A percentile compares a stretch with the other conserved stretches of the same genome.
Evolutionary conservation across 2,329 filamentous ascomycete genomes (phyloP).

Genomic region (Neoarthrinium moseri): DNA sequence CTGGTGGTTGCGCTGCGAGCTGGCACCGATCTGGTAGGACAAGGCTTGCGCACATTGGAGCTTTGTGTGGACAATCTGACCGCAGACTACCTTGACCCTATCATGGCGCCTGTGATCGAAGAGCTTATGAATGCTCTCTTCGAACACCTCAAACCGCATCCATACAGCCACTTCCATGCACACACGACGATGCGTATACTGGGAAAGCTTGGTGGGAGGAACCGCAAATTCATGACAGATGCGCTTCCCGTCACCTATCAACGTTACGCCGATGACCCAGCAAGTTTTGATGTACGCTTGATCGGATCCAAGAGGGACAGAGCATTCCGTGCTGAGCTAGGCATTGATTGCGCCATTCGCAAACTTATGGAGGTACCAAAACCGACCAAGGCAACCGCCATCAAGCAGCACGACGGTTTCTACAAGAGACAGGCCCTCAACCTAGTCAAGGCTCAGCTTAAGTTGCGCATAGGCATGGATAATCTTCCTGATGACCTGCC

Average conservation of each 20-base stretch:
- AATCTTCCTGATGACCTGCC: slow-evolving; percentile 86
- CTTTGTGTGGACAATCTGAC: slow-evolving; percentile 98
- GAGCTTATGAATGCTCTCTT: slow-evolving; percentile 97
- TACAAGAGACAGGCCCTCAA: slow-evolving; percentile 94
- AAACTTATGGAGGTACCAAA: slow-evolving; percentile 83
- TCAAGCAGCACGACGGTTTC: slow-evolving; percentile 70
- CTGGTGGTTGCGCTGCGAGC: slow-evolving; percentile 92
- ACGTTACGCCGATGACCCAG: slow-evolving; percentile 80
- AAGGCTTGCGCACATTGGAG: slow-evolving; percentile 89
- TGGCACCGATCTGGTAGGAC: slow-evolving; percentile 89
- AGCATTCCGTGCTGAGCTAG: slow-evolving; percentile 82
- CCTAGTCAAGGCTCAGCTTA: slow-evolving; percentile 83
- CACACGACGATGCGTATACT: slow-evolving; percentile 98
- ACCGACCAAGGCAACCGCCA: slow-evolving; percentile 43
- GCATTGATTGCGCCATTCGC: slow-evolving; percentile 83
- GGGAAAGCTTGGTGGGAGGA: slow-evolving; percentile 92
- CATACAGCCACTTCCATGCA: slow-evolving; percentile 95
- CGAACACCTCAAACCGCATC: slow-evolving; percentile 89
- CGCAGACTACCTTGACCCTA: slow-evolving; percentile 94
- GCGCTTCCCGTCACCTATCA: slow-evolving; percentile 82
- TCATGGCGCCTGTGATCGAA: slow-evolving; percentile 98
- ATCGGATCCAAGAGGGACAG: slow-evolving; percentile 87
- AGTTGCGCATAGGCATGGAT: slow-evolving; percentile 85
- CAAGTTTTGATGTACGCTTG: slow-evolving; percentile 85
- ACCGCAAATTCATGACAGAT: slow-evolving; percentile 91